Percentiles rank a stretch among this genome's conserved stretches.
Evolutionary conservation across 164 flowering plant genomes (phyloP).

Genomic region (Hamamelis virginiana): DNA sequence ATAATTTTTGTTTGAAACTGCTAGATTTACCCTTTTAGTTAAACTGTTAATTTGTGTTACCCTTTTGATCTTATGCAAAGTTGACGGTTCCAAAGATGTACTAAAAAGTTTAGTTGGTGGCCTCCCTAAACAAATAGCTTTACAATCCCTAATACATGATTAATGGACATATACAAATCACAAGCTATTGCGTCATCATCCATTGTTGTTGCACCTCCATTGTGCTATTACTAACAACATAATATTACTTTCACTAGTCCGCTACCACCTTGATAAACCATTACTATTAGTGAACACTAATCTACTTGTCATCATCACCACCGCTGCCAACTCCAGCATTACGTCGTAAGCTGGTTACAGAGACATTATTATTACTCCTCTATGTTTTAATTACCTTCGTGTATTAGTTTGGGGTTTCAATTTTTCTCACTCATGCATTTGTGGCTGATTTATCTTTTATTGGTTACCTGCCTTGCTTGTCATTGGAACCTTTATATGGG

Average conservation of each 20-base stretch:
- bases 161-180: too few relatives aligned
- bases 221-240: neutral
- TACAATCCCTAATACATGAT: too few relatives aligned
- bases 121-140: too few relatives aligned
- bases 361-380: neutral
- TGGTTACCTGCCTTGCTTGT: too few relatives aligned
- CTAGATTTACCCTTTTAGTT: neutral
- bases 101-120: too few relatives aligned
- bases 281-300: too few relatives aligned
- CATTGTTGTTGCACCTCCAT: neutral
- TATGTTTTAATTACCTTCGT: neutral
- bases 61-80: too few relatives aligned
- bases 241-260: neutral
- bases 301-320: too few relatives aligned
- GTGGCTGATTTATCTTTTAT: neutral
- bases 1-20: neutral
- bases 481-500: neutral
- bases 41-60: neutral
- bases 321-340: neutral
- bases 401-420: neutral
- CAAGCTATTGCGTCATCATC: too few relatives aligned
- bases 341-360: neutral
- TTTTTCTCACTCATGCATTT: neutral
- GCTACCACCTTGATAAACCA: too few relatives aligned
- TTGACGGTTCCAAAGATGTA: too few relatives aligned